Evolutionary conservation across 2,329 filamentous ascomycete genomes (phyloP).

Genomic region (Fusarium liriodendri): DNA sequence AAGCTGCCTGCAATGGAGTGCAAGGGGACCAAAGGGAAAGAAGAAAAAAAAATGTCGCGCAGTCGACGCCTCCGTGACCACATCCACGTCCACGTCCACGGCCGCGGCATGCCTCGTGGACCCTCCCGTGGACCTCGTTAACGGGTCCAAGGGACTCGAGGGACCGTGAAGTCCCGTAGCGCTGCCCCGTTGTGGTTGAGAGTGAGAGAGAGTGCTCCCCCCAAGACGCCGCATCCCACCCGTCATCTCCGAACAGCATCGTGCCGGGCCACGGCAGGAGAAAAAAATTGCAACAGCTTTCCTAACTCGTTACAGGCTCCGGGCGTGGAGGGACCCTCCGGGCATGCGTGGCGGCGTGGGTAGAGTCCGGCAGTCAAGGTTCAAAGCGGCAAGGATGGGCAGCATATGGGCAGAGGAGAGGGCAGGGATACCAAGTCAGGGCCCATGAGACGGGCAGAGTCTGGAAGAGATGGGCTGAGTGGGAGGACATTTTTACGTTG

Average conservation of each 20-base stretch:
- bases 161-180: conserved; percentile 36
- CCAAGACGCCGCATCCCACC: conserved; percentile 26
- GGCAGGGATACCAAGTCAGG: conserved; percentile 3
- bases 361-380: conserved; percentile 19
- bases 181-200: conserved; percentile 19
- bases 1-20: conserved; percentile 19
- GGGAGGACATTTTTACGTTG: background rate
- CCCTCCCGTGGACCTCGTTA: conserved; percentile 25
- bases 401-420: conserved; percentile 15
- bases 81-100: conserved; percentile 27
- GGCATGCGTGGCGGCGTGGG: conserved; percentile 31
- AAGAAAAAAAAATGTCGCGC: conserved; percentile 34
- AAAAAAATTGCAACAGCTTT: conserved; percentile 15
- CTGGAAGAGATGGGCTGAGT: background rate
- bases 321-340: conserved; percentile 25
- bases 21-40: background rate
- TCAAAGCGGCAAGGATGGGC: conserved; percentile 25
- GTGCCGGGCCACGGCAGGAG: conserved; percentile 23
- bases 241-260: conserved; percentile 41
- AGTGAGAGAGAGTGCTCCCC: background rate
- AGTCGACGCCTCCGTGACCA: conserved; percentile 21
- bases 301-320: conserved; percentile 18
- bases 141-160: conserved; percentile 14
- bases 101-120: conserved; percentile 18
- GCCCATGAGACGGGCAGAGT: background rate